Percentiles rank a stretch among this genome's conserved stretches.
Evolutionary conservation across 2,329 filamentous ascomycete species (phyloP).

Genomic region (Monosporascus sp.): DNA sequence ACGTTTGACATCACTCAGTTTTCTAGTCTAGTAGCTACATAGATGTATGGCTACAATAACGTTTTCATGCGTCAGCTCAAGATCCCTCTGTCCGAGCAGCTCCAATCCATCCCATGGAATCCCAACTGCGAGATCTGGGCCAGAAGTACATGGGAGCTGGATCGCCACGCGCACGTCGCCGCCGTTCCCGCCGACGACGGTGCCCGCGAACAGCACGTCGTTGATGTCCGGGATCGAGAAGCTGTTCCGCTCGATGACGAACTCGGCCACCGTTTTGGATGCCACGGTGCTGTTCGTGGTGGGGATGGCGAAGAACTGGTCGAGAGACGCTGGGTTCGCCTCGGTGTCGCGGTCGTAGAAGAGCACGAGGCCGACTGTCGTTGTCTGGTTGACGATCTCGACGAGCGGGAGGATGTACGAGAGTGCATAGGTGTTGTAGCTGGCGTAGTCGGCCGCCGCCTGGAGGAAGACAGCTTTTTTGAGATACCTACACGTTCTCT

Average conservation of each 20-base stretch:
- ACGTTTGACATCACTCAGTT: no score
- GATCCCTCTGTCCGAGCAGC: no score
- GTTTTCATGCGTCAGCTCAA: no score
- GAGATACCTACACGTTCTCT: no score
- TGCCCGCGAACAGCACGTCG: constrained; percentile 31
- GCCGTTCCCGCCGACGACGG: constrained; percentile 19
- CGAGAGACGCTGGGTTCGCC: constrained; percentile 26
- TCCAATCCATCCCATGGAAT: no score
- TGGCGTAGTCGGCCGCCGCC: constrained; percentile 17
- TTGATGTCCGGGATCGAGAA: constrained; percentile 29
- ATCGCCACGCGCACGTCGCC: constrained; percentile 14
- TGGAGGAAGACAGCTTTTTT: neutral
- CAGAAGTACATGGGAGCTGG: no score
- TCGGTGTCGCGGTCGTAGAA: constrained; percentile 30
- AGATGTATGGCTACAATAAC: no score
- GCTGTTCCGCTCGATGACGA: constrained; percentile 25
- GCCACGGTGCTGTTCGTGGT: constrained; percentile 25
- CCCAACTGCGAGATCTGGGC: no score
- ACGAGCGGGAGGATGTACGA: constrained; percentile 18
- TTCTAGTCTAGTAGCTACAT: no score
- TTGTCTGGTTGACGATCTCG: constrained; percentile 12
- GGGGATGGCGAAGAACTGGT: constrained; percentile 30
- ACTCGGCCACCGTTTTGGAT: constrained; percentile 30
- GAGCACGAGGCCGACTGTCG: constrained; percentile 26
- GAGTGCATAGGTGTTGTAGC: constrained; percentile 15